Percentiles rank a stretch among this genome's conserved stretches.
Conservation (phyloP, 495 filamentous ascomycete species). For the Penicillium angulare region DNA sequence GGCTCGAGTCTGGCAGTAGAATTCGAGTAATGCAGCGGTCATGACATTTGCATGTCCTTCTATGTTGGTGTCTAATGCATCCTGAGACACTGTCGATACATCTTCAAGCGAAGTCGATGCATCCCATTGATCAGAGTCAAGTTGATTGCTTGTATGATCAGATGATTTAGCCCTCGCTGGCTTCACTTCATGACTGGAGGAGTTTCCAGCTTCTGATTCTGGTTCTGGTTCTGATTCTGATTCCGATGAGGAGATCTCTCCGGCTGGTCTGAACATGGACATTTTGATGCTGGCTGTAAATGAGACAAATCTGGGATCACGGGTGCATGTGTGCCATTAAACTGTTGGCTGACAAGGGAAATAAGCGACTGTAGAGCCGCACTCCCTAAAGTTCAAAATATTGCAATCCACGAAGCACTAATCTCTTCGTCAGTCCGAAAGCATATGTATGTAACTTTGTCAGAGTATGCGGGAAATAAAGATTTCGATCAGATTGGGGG, state of each 20-base stretch:
- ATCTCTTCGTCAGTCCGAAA: too few species aligned
- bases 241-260: conserved; percentile 42
- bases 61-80: conserved; percentile 26
- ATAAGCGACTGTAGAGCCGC: too few species aligned
- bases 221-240: conserved; percentile 15
- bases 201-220: neutral
- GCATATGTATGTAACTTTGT: too few species aligned
- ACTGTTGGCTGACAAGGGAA: too few species aligned
- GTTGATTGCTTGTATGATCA: neutral
- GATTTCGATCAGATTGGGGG: too few species aligned
- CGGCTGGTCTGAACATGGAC: conserved; percentile 46
- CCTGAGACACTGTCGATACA: conserved; percentile 18
- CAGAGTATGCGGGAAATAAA: too few species aligned
- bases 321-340: neutral
- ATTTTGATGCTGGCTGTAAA: conserved; percentile 23
- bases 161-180: conserved; percentile 4
- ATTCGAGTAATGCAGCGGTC: conserved; percentile 46
- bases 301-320: neutral
- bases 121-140: conserved; percentile 11
- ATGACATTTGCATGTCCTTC: conserved; percentile 43
- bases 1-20: conserved; percentile 44
- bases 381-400: too few species aligned
- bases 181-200: neutral
- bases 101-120: conserved; percentile 21
- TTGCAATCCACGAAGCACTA: too few species aligned